Percentiles rank a stretch among this genome's conserved stretches.
Evolutionary conservation across 1,284 basidiomycete genomes (phyloP).

Genomic region (Cryptococcus sp.): DNA sequence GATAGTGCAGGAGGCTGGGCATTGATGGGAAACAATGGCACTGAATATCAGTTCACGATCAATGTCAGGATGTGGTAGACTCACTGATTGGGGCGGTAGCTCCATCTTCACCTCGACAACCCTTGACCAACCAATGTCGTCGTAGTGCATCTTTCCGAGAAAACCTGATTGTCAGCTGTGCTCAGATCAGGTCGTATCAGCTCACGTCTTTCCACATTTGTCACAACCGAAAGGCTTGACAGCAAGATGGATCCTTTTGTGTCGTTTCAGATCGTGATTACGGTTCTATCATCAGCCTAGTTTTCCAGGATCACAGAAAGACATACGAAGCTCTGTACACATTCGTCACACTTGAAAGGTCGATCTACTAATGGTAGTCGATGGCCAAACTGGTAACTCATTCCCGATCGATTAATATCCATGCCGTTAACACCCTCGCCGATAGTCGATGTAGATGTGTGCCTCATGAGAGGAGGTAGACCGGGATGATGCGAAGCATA

Average conservation of each 20-base stretch:
- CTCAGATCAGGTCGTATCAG: no score
- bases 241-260: conserved; percentile 49
- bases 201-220: conserved; percentile 48
- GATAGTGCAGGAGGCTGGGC: conserved; percentile 31
- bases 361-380: conserved; percentile 39
- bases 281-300: conserved; percentile 36
- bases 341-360: conserved; percentile 50
- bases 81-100: conserved; percentile 40
- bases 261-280: conserved; percentile 50
- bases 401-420: conserved; percentile 12
- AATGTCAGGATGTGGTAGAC: conserved; percentile 3
- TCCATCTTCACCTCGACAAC: conserved; percentile 46
- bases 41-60: conserved; percentile 3
- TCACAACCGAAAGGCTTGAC: conserved; percentile 50
- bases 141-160: conserved; percentile 50
- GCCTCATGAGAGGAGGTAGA: conserved; percentile 24
- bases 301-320: not conserved
- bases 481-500: conserved; percentile 13
- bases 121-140: conserved; percentile 50
- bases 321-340: conserved; percentile 48
- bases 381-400: conserved; percentile 33
- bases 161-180: conserved; percentile 36
- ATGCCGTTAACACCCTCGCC: conserved; percentile 11
- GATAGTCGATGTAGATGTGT: conserved; percentile 27
- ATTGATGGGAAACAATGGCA: conserved; percentile 36